Base-by-base conservation (phyloP, 345 rosid genomes). In the Citrus reticulata region DNA sequence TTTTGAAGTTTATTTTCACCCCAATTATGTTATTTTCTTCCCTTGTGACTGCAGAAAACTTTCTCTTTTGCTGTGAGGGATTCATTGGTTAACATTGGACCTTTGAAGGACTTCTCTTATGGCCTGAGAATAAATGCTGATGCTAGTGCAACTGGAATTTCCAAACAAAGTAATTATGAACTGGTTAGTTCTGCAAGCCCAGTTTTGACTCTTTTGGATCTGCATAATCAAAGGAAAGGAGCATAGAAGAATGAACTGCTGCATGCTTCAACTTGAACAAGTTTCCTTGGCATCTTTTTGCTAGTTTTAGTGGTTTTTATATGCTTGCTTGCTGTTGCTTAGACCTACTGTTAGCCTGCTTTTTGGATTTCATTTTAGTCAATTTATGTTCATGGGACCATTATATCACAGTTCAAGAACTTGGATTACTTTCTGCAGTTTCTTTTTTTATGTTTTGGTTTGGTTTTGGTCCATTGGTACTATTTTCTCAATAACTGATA, bases 161-260 rank as follows among this genome's bases (percentile, higher is more conserved):
- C 99, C 76, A 96, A 93, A 85, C 99, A 96, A 86, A 96, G 98
- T 85, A 96, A 96, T 85, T 92, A 94, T 84, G 98, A 96, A 87
- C 83, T 96, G 97, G 99, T 94, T 71, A 89, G 97, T 89, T 70
- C 37, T 46, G 61, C 55, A 54, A 73, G 42, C 55, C 65, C 58
- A 34, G 58, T 54, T 70, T 34, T 64, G 37, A 58, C 42, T 46
- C 68, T 62, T 64, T 66, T 10, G 24, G 73, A 76, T 71, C 57
- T 70, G 61, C 68, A 58, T 27, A 67, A 37, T 63, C 39, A 25
- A 63, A 51, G 51, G 54, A 80, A 58, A 72, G 29, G 42, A 25
- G 49, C 32, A 35, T 65, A 54, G 2, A 59, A 70, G 58, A 54
- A 58, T 37, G 46, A n/a, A 2, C 2, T 72, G 34, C 37, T 24